phyloP scores from a whole-genome alignment of 2,329 filamentous ascomycete genomes.

The Zasmidium cellare region DNA sequence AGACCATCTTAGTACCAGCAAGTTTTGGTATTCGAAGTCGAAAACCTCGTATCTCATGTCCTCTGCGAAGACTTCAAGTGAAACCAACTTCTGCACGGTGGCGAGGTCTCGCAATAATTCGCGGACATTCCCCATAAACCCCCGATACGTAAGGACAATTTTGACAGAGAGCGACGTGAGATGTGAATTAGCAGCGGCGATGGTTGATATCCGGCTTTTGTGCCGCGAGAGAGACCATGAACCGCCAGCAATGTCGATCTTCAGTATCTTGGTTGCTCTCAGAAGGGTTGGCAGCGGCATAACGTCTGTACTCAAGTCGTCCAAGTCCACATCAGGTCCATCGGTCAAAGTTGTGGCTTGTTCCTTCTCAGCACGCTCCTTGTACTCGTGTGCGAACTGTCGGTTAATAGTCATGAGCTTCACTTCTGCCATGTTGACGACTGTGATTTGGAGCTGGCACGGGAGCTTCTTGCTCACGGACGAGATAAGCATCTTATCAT shows the following conservation, averaged over 20 bases:
- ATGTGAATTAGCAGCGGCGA: background rate
- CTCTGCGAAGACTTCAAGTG: background rate
- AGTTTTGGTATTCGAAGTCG: background rate
- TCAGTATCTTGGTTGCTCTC: background rate
- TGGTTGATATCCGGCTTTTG: background rate
- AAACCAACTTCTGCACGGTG: background rate
- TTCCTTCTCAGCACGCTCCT: background rate
- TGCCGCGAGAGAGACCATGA: background rate
- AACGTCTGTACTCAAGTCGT: too few relatives aligned
- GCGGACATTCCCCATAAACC: too few relatives aligned
- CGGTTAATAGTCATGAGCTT: background rate
- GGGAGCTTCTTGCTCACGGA: background rate
- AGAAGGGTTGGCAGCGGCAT: background rate
- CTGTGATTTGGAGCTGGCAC: background rate
- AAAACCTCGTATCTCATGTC: background rate
- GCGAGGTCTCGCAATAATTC: background rate
- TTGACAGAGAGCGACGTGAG: background rate
- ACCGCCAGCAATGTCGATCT: background rate
- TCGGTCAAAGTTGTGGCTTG: too few relatives aligned
- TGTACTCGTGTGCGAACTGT: background rate
- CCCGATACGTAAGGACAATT: too few relatives aligned
- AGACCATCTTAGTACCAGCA: background rate
- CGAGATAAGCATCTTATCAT: conserved; percentile 1
- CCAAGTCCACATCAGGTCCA: too few relatives aligned
- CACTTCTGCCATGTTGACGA: background rate